phyloP scores from a whole-genome alignment of 2,329 filamentous ascomycete genomes.

The Exophiala sp. region DNA sequence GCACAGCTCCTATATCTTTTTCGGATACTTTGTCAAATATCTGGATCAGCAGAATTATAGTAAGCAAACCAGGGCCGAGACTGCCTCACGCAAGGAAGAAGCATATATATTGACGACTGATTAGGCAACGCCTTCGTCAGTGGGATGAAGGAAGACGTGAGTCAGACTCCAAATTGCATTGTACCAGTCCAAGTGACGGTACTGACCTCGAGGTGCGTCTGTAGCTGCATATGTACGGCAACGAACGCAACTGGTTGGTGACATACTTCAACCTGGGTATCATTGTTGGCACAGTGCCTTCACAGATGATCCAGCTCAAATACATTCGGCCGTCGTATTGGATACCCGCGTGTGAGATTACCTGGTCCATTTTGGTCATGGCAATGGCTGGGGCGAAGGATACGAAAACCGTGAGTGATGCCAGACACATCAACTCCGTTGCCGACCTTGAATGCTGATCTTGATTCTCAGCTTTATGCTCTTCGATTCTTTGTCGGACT shows the following conservation, averaged over 20 bases:
- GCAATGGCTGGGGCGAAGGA: slow-evolving; percentile 2
- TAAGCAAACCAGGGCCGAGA: neutral
- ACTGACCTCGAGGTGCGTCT: neutral
- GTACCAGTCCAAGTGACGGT: no score
- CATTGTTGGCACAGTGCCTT: neutral
- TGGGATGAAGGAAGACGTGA: slow-evolving; percentile 4
- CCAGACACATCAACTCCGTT: neutral
- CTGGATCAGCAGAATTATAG: slow-evolving; percentile 2
- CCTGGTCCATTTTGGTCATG: slow-evolving; percentile 31
- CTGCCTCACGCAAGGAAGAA: no score
- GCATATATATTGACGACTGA: neutral
- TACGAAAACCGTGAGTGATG: slow-evolving; percentile 2
- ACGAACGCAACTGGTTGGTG: neutral
- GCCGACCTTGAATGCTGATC: neutral
- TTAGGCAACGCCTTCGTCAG: slow-evolving; percentile 4
- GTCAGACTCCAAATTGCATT: no score
- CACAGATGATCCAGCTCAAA: neutral
- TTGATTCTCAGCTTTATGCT: neutral
- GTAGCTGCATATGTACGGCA: slow-evolving; percentile 1
- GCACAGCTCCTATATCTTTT: neutral
- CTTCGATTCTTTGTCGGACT: slow-evolving; percentile 7
- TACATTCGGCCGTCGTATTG: slow-evolving; percentile 28
- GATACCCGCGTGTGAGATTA: slow-evolving; percentile 31
- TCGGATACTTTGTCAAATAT: slow-evolving; percentile 1
- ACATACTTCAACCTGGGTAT: slow-evolving; percentile 4